phyloP scores from a whole-genome alignment of 2,329 filamentous ascomycete species.

The Fusarium sororula region DNA sequence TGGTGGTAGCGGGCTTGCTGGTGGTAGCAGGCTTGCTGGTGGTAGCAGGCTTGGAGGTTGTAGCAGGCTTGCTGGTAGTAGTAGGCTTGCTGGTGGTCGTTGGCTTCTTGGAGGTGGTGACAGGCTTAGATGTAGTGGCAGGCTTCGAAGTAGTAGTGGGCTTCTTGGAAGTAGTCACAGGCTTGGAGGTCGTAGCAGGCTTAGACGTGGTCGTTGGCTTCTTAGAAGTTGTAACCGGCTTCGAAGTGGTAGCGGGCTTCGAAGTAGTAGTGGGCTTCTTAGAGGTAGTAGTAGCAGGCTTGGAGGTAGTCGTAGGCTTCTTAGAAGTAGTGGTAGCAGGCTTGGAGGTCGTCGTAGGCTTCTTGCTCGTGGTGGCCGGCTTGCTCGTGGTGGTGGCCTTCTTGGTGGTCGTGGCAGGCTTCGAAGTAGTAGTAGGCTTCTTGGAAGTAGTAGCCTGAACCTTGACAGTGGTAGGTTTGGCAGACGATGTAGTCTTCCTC shows the following conservation, averaged over 20 bases:
- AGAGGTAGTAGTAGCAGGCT: neutral
- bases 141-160: neutral
- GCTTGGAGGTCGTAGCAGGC: neutral
- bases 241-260: neutral
- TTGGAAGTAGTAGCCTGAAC: neutral
- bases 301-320: neutral
- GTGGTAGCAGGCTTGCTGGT: too few species aligned
- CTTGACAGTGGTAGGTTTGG: neutral
- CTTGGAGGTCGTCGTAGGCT: neutral
- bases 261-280: neutral
- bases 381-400: neutral
- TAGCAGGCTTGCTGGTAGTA: too few species aligned
- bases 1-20: too few species aligned
- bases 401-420: neutral
- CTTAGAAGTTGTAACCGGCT: neutral
- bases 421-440: neutral
- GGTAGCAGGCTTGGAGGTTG: too few species aligned
- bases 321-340: neutral
- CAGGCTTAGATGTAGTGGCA: accelerated
- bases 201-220: neutral
- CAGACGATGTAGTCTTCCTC: neutral
- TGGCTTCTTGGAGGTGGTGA: neutral
- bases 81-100: too few species aligned
- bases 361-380: neutral
- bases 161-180: neutral